Base-by-base conservation (phyloP, 169 alveolate genomes). In the Plasmodium vinckei region DNA sequence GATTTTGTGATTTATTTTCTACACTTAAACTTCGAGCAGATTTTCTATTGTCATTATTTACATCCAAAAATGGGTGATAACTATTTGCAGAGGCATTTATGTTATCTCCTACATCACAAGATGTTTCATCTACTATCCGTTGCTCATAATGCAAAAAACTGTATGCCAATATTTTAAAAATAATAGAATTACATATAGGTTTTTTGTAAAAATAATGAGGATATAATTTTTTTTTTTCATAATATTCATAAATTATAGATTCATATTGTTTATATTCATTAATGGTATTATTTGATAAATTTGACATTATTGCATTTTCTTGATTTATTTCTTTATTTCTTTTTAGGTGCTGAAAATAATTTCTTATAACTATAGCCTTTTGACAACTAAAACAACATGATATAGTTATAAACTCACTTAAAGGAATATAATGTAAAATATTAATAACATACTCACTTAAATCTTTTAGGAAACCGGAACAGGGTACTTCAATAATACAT, bases 371-470 rank as follows among this genome's bases (percentile, higher is more conserved):
- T 13, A 79, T 9, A 46, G 65, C n/a, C 47, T 79, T 79, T 59
- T 79, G 89, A 12, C 89, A 79, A 25, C 72, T 56, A 51, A 79
- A 79, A 69, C 82, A 17, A 23, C 89, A 79, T 9, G 82, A 79
- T 21, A 79, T 79, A 15, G 89, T 79, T 51, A 79, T 79, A 69
- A 79, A 79, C 23, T 79, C 89, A 4, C 44, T 9, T 9, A 79
- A 25, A 0, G 89, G 82, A 19, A 79, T 67, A 59, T 25, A 46
- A 65, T 79, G 89, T 23, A 79, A 56, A 25, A 79, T 67, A 47
- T 53, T 79, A 13, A 79, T 79, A 49, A 79, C 47, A 60, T 79
- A 67, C 17, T 67, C 89, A 51, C 89, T 79, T 39, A 79, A 23
- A 42, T 79, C 89, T 54, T 67, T 79, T 42, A 79, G 67, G 13